Conservation (phyloP, 2,329 filamentous ascomycete species). For the Aspergillus felis region DNA sequence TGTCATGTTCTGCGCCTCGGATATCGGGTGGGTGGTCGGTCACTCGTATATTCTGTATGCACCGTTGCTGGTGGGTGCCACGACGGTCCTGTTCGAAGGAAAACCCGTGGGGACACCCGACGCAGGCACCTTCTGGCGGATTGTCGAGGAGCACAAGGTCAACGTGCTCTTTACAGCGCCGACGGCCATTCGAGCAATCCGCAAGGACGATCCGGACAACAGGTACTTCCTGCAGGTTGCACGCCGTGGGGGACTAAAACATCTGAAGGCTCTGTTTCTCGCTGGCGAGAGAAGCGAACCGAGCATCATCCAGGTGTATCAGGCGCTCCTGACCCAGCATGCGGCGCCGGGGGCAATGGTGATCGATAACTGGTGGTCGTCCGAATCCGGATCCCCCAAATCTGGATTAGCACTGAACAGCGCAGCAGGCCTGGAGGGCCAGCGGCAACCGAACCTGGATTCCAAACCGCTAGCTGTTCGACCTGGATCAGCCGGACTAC, state of each 20-base stretch:
- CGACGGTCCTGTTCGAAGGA: conserved; percentile 88
- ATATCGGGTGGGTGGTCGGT: conserved; percentile 90
- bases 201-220: conserved; percentile 77
- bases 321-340: conserved; percentile 64
- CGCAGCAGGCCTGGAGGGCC: conserved; percentile 50
- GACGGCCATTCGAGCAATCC: conserved; percentile 80
- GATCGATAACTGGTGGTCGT: conserved; percentile 73
- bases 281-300: conserved; percentile 89
- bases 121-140: conserved; percentile 81
- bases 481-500: conserved; percentile 82
- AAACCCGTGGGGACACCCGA: conserved; percentile 89
- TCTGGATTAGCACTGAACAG: conserved; percentile 63
- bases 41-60: conserved; percentile 87
- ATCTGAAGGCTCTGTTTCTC: conserved; percentile 71
- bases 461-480: conserved; percentile 60
- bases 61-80: conserved; percentile 77
- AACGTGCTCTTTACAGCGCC: conserved; percentile 83
- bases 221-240: conserved; percentile 61
- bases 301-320: conserved; percentile 76
- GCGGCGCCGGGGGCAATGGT: conserved; percentile 61
- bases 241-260: conserved; percentile 64
- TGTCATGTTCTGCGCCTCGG: conserved; percentile 74
- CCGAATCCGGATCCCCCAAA: conserved; percentile 66
- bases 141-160: conserved; percentile 79
- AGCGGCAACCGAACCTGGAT: conserved; percentile 16